These are phyloP conservation scores for Xylaria nigripes DNA, from an alignment of 495 filamentous ascomycete species.

Conservation along the genomic window DNA sequence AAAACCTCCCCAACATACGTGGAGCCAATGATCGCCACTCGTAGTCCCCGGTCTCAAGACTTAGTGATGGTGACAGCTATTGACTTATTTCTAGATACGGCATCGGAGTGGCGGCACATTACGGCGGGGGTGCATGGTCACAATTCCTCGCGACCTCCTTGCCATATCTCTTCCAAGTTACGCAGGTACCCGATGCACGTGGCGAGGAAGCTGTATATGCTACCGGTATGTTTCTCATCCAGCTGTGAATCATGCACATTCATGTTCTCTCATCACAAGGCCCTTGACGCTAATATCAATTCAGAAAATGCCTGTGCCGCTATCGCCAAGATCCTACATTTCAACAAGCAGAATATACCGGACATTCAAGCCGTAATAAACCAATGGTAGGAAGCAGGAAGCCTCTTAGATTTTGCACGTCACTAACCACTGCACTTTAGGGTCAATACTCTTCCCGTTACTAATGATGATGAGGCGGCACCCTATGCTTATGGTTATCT, in stretches of 20 bases:
- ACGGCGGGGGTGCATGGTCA: slow-evolving; percentile 76
- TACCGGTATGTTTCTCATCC: slow-evolving; percentile 37
- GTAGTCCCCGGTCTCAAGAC: background rate
- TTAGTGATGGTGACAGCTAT: background rate
- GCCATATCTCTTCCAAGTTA: slow-evolving; percentile 73
- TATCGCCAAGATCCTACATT: slow-evolving; percentile 93
- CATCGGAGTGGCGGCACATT: slow-evolving; percentile 90
- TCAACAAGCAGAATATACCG: slow-evolving; percentile 64
- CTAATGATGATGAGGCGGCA: slow-evolving; percentile 94
- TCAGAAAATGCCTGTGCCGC: slow-evolving; percentile 89
- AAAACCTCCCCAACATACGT: background rate
- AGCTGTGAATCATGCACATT: background rate
- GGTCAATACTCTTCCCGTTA: slow-evolving; percentile 78
- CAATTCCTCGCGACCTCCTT: slow-evolving; percentile 73
- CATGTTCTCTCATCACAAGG: background rate
- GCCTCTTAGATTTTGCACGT: background rate
- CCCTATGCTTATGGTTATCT: slow-evolving; percentile 94
- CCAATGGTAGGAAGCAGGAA: slow-evolving; percentile 51
- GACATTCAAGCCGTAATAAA: slow-evolving; percentile 63
- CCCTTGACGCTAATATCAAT: slow-evolving; percentile 3
- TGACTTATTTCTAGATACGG: slow-evolving; percentile 52
- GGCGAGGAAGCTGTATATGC: slow-evolving; percentile 94
- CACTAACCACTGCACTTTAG: slow-evolving; percentile 7
- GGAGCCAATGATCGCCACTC: background rate
- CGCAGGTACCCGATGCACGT: slow-evolving; percentile 68